A percentile compares a stretch with the other conserved stretches of the same genome.
Conservation (phyloP, 805 yeast genomes). For the Alloascoidea hylecoeti region DNA sequence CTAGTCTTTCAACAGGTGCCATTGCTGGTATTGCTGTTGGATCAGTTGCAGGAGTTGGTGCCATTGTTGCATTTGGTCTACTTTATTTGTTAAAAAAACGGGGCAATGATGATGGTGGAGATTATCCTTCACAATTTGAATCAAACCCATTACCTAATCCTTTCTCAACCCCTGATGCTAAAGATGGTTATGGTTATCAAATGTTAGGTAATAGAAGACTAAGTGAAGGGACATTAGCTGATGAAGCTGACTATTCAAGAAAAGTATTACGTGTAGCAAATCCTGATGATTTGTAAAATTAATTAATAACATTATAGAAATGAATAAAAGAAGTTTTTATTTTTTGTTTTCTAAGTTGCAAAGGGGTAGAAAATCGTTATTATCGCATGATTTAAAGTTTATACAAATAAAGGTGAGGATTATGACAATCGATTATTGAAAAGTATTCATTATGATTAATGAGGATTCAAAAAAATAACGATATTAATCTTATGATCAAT, state of each 20-base stretch:
- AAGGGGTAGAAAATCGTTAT: too few relatives aligned
- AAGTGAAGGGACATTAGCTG: constrained; percentile 78
- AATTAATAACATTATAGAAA: too few relatives aligned
- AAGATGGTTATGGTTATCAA: constrained; percentile 58
- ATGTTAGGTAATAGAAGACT: constrained; percentile 75
- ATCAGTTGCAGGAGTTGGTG: constrained; percentile 28
- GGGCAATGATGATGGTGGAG: constrained; percentile 3
- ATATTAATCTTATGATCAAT: too few relatives aligned
- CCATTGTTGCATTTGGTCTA: constrained; percentile 23
- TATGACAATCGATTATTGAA: too few relatives aligned
- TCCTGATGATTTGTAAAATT: constrained; percentile 60
- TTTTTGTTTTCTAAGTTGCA: too few relatives aligned
- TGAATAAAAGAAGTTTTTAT: too few relatives aligned
- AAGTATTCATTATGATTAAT: too few relatives aligned
- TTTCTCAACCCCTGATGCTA: constrained; percentile 24
- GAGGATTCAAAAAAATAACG: too few relatives aligned
- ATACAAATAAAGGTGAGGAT: too few relatives aligned
- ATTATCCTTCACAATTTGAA: constrained; percentile 2
- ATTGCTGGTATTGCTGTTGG: constrained; percentile 53
- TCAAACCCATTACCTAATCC: constrained; percentile 7
- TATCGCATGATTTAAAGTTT: too few relatives aligned
- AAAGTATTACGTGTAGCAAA: constrained; percentile 80
- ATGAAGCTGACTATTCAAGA: constrained; percentile 69
- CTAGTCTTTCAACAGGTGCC: constrained; percentile 25
- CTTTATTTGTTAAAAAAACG: constrained; percentile 18